Percentiles rank a stretch among this genome's conserved stretches.
Evolutionary conservation across 352 stramenopile species (phyloP).

Genomic region (Phytophthora uliginosa): DNA sequence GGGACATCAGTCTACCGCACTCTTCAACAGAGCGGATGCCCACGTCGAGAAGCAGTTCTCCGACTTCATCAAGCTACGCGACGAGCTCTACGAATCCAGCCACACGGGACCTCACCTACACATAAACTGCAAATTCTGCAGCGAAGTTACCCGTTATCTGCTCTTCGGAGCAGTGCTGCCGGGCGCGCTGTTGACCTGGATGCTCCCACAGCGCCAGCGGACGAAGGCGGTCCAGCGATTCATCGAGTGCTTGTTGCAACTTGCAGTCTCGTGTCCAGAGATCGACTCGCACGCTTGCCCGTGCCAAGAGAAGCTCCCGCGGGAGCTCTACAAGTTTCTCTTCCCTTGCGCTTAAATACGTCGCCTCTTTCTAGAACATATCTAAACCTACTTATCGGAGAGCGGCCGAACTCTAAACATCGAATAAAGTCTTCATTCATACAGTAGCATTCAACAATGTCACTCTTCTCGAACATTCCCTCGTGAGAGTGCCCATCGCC

Average conservation of each 20-base stretch:
- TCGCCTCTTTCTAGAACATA: not conserved
- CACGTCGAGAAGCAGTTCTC: conserved; percentile 36
- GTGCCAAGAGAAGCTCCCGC: conserved; percentile 33
- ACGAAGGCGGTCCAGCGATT: conserved; percentile 37
- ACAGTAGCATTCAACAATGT: conserved; percentile 5
- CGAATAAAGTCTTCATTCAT: too few species aligned
- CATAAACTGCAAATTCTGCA: conserved; percentile 51
- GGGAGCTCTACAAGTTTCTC: conserved; percentile 25
- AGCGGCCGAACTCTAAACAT: too few species aligned
- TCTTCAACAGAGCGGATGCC: conserved; percentile 27
- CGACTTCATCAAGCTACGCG: conserved; percentile 51
- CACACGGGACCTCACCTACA: conserved; percentile 35
- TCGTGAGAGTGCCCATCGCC: conserved; percentile 8
- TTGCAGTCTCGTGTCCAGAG: conserved; percentile 26
- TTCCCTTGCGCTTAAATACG: not conserved
- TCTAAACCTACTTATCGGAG: too few species aligned
- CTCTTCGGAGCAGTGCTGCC: conserved; percentile 38
- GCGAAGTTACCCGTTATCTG: conserved; percentile 50
- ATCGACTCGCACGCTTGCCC: conserved; percentile 28
- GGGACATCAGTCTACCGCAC: conserved; percentile 2
- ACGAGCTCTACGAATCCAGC: conserved; percentile 44
- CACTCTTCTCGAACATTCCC: conserved; percentile 11
- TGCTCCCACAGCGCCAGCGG: conserved; percentile 34
- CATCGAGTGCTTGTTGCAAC: conserved; percentile 32
- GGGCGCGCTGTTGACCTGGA: conserved; percentile 27